Base-by-base conservation (phyloP, 2,329 filamentous ascomycete genomes). In the Tolypocladium sp. region DNA sequence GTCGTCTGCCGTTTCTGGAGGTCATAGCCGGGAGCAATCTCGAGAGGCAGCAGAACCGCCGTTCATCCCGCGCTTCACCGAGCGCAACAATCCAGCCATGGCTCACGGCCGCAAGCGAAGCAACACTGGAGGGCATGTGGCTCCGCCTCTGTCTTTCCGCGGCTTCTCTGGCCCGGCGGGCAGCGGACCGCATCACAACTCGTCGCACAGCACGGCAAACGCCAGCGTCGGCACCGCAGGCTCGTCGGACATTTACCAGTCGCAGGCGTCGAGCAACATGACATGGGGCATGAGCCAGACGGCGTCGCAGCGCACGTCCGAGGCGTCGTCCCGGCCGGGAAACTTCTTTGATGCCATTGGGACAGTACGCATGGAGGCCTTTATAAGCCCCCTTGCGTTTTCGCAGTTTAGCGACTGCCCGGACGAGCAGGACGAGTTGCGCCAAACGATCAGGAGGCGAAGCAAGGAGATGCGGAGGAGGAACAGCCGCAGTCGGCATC, bases 341-440 rank as follows among this genome's bases (percentile, higher is more conserved):
- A 85, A 86, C 71, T 92, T 94, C 76, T 94, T 94, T 68, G 92
- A 95, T 66, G 89, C 89, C 1, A 88, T 95, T 60, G 92, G 92
- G 1, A 97, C 92, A 2, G 86, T 97, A 54, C 86, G 94, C 35
- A 97, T 99, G 93, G 93, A 97, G 73, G 94, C 94, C 0, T 99
- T 97, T 71, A 95, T 99, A 65, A 85, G 79, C 65, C 85, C 85
- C 0, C 71, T 87, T 13, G 77, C 82, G 1, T 77, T 79, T 61
- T 75, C 75, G 2, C 74, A 76, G 35, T 75, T 79, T 57, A 74
- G 76, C 15, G 79, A 81, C 15, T 72, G 76, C 49, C 74, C 77
- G 0, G 76, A 80, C 58, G 81, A 82, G 62, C 71, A 75, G 27
- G 80, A 82, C 30, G 81, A 84, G 62, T 74, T 77, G 61, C 73